Base-by-base conservation (phyloP, 805 yeast species). In the Zygosaccharomyces gambellarensis region DNA sequence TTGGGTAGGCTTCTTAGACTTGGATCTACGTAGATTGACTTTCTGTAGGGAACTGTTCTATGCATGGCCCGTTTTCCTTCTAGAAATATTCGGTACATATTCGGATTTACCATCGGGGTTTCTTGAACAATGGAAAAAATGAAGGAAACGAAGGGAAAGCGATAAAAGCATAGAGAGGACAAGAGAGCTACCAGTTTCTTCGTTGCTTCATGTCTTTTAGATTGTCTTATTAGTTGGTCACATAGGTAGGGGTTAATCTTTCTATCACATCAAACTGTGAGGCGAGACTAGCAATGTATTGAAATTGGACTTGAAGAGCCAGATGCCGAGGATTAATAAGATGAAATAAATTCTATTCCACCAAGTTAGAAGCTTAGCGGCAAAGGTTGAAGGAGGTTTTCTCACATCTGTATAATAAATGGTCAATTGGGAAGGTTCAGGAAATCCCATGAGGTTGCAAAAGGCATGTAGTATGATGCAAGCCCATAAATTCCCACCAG, bases 371-470 rank as follows among this genome's bases (percentile, higher is more conserved):
- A 57, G 47, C 11, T 42, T 47, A 27, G 47, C 40, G 23, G 45
- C 49, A 10, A 31, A 28, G 10, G 32, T 19, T 6, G 53, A 31
- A 12, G 50, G 45, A 25, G 50, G 29, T 40, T 43, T 42, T 28
- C 47, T 42, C 11, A 56, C 51, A 5, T 54, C 49, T 0, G 54
- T 50, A 42, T 48, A 50, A 38, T 62, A 58, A 19, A 45, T 48
- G 5, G 36, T 46, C 3, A 62, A 41, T 28, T 48, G 52, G 3
- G 67, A 60, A 6, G 57, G 58, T n/a, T 53, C 54, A 2, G 71
- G 70, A 36, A 67, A 58, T n/a, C 70, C 70, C 58, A 63, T 56
- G 39, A 58, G 52, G 48, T 68, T 68, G 42, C 70, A 65, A 10
- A 61, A 51, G 1, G 58, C 38, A 36, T 68, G 71, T n/a, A 61